Conservation (phyloP, 1,139 yeast genomes). For the Kodamaea sp. region DNA sequence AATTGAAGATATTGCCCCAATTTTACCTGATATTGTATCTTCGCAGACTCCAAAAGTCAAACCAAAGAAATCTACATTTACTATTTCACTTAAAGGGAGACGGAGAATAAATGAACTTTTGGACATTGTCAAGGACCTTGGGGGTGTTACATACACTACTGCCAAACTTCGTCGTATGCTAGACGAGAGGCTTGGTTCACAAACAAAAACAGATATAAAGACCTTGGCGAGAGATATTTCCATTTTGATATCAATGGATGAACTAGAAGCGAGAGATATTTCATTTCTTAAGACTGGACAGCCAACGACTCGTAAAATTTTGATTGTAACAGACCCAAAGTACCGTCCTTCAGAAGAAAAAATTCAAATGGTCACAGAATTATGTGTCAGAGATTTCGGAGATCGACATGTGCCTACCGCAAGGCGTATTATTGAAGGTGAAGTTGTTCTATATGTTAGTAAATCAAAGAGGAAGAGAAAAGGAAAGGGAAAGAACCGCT, state of each 20-base stretch:
- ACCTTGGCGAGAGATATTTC: constrained; percentile 46
- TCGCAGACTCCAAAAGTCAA: not conserved
- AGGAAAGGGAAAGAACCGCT: constrained; percentile 16
- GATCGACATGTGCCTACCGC: constrained; percentile 13
- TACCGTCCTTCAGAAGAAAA: constrained; percentile 26
- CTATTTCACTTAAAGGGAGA: constrained; percentile 13
- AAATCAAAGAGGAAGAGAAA: constrained; percentile 11
- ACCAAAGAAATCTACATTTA: constrained; percentile 2
- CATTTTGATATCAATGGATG: constrained; percentile 16
- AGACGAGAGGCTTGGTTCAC: constrained; percentile 32
- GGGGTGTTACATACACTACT: constrained; percentile 42
- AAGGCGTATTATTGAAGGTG: constrained; percentile 30
- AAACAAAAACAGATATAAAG: constrained; percentile 43
- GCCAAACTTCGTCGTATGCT: constrained; percentile 31
- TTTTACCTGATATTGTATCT: constrained; percentile 9
- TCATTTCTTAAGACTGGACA: constrained; percentile 29
- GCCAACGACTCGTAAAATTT: constrained; percentile 29
- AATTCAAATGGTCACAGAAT: constrained; percentile 24
- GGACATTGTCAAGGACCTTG: constrained; percentile 34
- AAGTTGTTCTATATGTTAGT: constrained; percentile 25
- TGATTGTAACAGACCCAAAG: constrained; percentile 28
- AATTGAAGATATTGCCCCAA: constrained; percentile 10
- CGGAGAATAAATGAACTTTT: constrained; percentile 35
- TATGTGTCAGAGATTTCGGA: constrained; percentile 28
- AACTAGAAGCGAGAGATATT: constrained; percentile 28